A percentile compares a stretch with the other conserved stretches of the same genome.
Evolutionary conservation across 139 green algal genomes (phyloP).

Genomic region (Chlamydomonas sphaeroides): DNA sequence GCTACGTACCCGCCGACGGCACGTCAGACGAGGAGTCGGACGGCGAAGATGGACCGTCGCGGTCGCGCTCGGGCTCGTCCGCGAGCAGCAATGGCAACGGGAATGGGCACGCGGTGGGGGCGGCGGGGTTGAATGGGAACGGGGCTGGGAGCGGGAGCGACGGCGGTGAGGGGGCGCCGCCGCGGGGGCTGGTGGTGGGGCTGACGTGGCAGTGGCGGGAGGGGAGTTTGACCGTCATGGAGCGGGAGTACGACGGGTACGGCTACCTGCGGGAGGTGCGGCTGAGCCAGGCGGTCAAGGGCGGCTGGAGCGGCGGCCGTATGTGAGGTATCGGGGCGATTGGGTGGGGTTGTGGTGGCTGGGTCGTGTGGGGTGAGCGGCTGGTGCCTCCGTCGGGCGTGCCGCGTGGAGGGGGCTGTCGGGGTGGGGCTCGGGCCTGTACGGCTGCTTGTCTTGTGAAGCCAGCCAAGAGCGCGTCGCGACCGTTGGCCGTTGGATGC

Average conservation of each 20-base stretch:
- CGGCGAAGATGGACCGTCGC: too few relatives aligned
- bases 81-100: neutral
- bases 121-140: too few relatives aligned
- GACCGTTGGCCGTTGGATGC: too few relatives aligned
- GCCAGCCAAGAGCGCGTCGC: too few relatives aligned
- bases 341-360: too few relatives aligned
- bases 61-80: too few relatives aligned
- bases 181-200: conserved; percentile 21
- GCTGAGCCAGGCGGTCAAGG: conserved; percentile 38
- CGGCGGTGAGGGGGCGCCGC: neutral
- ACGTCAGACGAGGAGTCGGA: neutral
- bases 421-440: too few relatives aligned
- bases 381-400: too few relatives aligned
- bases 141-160: neutral
- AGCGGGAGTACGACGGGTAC: conserved; percentile 52
- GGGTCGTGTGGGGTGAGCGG: too few relatives aligned
- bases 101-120: neutral
- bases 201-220: conserved; percentile 26
- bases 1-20: neutral
- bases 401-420: too few relatives aligned
- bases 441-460: too few relatives aligned
- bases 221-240: conserved; percentile 3
- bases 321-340: conserved; percentile 20
- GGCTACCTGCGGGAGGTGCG: conserved; percentile 52
- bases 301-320: conserved; percentile 32